Evolutionary conservation across 1,284 basidiomycete species (phyloP), one percentile per base, ranked within the genome.

Genomic region (Cutaneotrichosporon dermatis): DNA sequence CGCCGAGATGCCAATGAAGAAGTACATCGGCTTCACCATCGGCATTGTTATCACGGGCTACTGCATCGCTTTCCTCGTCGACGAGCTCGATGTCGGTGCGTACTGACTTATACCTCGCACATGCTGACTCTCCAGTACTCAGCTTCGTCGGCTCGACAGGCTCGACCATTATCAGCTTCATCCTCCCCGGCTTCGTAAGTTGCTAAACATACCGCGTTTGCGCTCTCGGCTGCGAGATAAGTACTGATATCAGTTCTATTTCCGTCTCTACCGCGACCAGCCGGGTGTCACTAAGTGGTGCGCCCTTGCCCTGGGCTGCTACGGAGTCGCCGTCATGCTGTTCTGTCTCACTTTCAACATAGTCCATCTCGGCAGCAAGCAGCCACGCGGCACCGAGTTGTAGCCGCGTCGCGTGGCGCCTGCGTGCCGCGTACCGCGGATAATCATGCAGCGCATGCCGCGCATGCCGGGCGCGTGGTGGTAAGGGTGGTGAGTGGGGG

Each of bases 61-160:
- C 60, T 46, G 70, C n/a, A 86, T 93, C 61, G 91, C 92, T 2
- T 90, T 88, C 76, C 82, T 90, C 64, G 86, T 96, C 11, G 85
- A 91, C 72, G 84, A 92, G 75, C 79, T 96, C 61, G 86, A 88
- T 74, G 79, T 92, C 75, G 89, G 91, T 90, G 70, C 70, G 87
- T 81, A 4, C 11, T 54, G 6, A 34, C 34, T 13, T 15, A 16
- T 6, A 6, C 36, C 4, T 6, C 13, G 25, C 25, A 25, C 25
- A 25, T 3, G 33, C 57, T 63, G 10, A 56, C 55, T 53, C 10
- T 25, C 25, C 68, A 92, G 92, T 97, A 10, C 82, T 97, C 36
- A 91, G 93, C 4, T 96, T 99, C 73, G 96, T 99, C 34, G 96
- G 96, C 7, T 89, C 92, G 9, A 96, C 95, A 0, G 96, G 96